These are phyloP conservation scores for Alternaria tenuissima DNA, from an alignment of 2,329 filamentous ascomycete species.

Conservation along the genomic window DNA sequence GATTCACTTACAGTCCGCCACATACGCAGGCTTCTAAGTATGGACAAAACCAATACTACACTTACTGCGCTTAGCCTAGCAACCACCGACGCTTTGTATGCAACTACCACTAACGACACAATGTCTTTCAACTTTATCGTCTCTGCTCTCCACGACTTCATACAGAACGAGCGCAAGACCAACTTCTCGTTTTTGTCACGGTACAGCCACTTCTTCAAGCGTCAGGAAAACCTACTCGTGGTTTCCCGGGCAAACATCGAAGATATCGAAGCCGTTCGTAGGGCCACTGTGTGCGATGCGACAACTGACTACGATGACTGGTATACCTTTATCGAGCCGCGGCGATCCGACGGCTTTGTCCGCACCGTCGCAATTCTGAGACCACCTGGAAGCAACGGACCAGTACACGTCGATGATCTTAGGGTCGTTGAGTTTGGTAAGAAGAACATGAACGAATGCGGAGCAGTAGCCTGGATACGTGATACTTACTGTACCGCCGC, in stretches of 20 bases:
- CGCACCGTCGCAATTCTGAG: conserved; percentile 11
- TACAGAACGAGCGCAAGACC: conserved; percentile 18
- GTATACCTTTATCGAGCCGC: conserved; percentile 18
- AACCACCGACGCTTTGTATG: background rate
- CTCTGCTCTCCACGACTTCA: conserved; percentile 17
- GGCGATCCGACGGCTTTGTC: background rate
- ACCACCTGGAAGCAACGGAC: background rate
- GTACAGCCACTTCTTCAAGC: conserved; percentile 18
- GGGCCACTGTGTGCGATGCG: background rate
- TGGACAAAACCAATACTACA: background rate
- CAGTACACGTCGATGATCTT: background rate
- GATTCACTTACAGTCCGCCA: background rate
- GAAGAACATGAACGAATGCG: background rate
- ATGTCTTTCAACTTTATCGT: conserved; percentile 12
- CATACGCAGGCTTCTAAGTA: background rate
- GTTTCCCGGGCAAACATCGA: conserved; percentile 6
- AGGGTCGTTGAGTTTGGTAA: background rate
- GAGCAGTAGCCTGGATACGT: conserved; percentile 18
- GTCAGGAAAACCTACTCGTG: conserved; percentile 14
- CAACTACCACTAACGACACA: background rate
- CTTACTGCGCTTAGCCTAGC: background rate
- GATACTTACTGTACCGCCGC: conserved; percentile 18
- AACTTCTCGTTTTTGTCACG: conserved; percentile 25
- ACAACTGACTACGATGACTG: background rate
- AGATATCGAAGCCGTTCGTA: background rate